Evolutionary conservation across 163 green algal genomes (phyloP), one percentile per base, ranked within the genome.

Genomic region (Chloromonas sp.): DNA sequence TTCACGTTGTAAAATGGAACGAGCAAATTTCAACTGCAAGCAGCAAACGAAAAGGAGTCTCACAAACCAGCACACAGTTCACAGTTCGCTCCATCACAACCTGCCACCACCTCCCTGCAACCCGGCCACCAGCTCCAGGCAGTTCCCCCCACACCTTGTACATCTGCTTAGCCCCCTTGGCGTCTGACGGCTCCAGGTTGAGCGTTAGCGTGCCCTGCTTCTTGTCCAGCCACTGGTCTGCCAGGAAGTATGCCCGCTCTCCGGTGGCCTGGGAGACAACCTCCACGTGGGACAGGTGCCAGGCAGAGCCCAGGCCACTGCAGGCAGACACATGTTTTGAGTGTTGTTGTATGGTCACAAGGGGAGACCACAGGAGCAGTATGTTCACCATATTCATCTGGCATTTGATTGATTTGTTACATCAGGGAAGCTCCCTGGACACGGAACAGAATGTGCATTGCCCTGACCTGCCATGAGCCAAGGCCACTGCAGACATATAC

Each of bases 261-360:
- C 84, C 84, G 3, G 62, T 85, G 0, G 80, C 71, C 84, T 87
- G 84, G 3, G 60, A 59, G 61, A 84, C 61, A n/a, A 91, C 84
- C 81, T 91, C 88, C 58, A 91, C 88, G 70, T 91, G 85, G 61
- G 88, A 86, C 70, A 91, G 84, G 61, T 89, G 85, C 88, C 88
- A 91, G 0, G 85, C 85, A 13, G 88, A 13, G 15, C 60, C 88
- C 60, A 91, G 78, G 0, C 88, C 88, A 81, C 86, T 90, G 87
- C 74, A 57, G 2, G 62, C n/a, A 66, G 14, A 1, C 79, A 83
- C 59, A 83, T 36, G 36, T 36, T 36, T 36, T 36, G 36, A 36
- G 36, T 36, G 36, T 36, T 36, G 36, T 36, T 36, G 36, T 36
- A 36, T 36, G 36, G 36, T 36, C 36, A 36, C 36, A 36, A 36